These are phyloP conservation scores for Paraconiothyrium brasiliense DNA, from an alignment of 2,329 filamentous ascomycete species.

Conservation along the genomic window DNA sequence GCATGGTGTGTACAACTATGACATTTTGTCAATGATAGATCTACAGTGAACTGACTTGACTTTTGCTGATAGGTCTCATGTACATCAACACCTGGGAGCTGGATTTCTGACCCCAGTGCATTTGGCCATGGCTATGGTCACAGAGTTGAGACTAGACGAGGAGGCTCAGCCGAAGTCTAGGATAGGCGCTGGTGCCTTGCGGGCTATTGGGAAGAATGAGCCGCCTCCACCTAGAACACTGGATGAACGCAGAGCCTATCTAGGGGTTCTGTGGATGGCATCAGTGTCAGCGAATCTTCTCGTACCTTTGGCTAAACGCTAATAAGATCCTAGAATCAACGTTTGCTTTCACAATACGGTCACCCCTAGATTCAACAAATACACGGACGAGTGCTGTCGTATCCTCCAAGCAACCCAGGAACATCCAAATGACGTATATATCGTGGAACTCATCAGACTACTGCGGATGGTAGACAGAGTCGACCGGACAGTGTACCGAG, in stretches of 20 bases:
- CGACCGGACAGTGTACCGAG: slow-evolving; percentile 14
- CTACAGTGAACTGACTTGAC: background rate
- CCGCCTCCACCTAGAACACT: background rate
- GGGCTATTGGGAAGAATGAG: background rate
- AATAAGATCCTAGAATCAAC: slow-evolving; percentile 13
- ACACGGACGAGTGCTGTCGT: slow-evolving; percentile 19
- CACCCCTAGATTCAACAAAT: slow-evolving; percentile 13
- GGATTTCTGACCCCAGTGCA: slow-evolving; percentile 16
- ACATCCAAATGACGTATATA: slow-evolving; percentile 12
- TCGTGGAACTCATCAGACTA: slow-evolving; percentile 16
- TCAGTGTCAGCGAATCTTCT: slow-evolving; percentile 10
- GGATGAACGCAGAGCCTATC: slow-evolving; percentile 16
- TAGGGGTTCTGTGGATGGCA: slow-evolving; percentile 18
- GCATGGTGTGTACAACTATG: slow-evolving; percentile 17
- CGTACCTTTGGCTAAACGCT: background rate
- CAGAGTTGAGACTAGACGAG: slow-evolving; percentile 16
- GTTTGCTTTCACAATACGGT: slow-evolving; percentile 18
- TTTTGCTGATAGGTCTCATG: slow-evolving; percentile 15
- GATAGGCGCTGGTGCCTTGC: slow-evolving; percentile 12
- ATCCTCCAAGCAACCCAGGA: slow-evolving; percentile 14
- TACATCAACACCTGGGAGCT: slow-evolving; percentile 16
- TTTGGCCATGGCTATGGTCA: slow-evolving; percentile 10
- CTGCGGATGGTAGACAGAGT: slow-evolving; percentile 15
- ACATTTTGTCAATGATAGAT: background rate
- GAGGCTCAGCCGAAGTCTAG: slow-evolving; percentile 8